Percentiles rank a stretch among this genome's conserved stretches.
Conservation (phyloP, 2,329 filamentous ascomycete species). For the Pseudogymnoascus sp. region DNA sequence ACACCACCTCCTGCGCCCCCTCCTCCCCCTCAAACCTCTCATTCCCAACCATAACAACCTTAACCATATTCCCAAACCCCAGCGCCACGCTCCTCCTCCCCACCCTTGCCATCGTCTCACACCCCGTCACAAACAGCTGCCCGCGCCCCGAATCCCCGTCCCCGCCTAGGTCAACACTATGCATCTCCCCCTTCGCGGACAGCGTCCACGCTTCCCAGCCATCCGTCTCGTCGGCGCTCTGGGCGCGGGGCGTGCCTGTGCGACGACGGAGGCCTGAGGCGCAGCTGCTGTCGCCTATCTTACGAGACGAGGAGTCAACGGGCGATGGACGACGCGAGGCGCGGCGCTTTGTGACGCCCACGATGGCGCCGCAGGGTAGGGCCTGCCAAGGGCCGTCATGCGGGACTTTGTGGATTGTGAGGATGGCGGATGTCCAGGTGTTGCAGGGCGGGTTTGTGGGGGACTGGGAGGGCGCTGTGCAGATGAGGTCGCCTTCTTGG, state of each 20-base stretch:
- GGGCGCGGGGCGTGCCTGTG: background rate
- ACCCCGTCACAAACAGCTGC: slow-evolving; percentile 55
- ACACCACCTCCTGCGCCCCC: slow-evolving; percentile 4
- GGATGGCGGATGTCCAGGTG: slow-evolving; percentile 44
- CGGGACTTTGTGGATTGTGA: slow-evolving; percentile 46
- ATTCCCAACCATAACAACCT: slow-evolving; percentile 60
- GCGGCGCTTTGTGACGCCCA: slow-evolving; percentile 52
- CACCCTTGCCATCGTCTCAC: slow-evolving; percentile 58
- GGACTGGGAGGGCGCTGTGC: slow-evolving; percentile 42
- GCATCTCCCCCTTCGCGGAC: slow-evolving; percentile 35
- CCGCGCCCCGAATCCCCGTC: background rate
- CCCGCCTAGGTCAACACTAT: slow-evolving; percentile 25
- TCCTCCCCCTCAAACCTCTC: slow-evolving; percentile 49
- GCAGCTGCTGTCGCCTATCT: background rate
- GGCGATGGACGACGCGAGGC: slow-evolving; percentile 19
- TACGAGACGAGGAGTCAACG: slow-evolving; percentile 12
- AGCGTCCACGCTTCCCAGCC: slow-evolving; percentile 49
- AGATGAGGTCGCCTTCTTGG: slow-evolving; percentile 48
- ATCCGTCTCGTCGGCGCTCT: slow-evolving; percentile 21
- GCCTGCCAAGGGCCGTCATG: slow-evolving; percentile 61
- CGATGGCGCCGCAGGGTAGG: slow-evolving; percentile 51
- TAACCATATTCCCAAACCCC: slow-evolving; percentile 65
- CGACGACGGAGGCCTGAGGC: slow-evolving; percentile 17
- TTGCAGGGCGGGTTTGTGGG: slow-evolving; percentile 39
- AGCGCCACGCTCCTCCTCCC: slow-evolving; percentile 61